Evolutionary conservation across 2,329 filamentous ascomycete genomes (phyloP), one percentile per base, ranked within the genome.

Genomic region (Leptographium procerum): DNA sequence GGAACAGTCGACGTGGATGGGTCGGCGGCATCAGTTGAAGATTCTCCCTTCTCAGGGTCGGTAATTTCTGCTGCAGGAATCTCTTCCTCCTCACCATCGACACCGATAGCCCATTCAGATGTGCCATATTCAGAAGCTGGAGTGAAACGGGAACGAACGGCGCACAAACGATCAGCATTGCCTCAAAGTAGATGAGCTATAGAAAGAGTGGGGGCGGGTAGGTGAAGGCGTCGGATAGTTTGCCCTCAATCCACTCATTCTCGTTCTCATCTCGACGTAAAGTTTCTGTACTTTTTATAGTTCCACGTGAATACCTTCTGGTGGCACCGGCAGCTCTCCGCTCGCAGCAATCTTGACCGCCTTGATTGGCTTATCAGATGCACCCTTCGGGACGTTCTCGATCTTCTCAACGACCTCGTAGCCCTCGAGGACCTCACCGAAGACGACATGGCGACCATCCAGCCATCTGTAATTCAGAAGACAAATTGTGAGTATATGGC

Each of bases 271-370:
- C 47, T 48, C 26, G 26, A 29, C 33, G 29, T 14, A 52, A 24
- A n/a, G 51, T 24, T 51, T 51, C 48, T 36, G 48, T 45, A 47
- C 28, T 22, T 47, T 52, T 82, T 87, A 94, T 75, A 94, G 87
- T 77, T 94, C 89, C 76, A 86, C 82, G 77, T 91, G 87, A 79
- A 90, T 92, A 94, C 89, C 89, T 94, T 94, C 89, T 79, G 84
- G 78, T 71, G 88, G 87, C 65, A 91, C 86, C 72, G 86, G 81
- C 67, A 94, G 77, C 80, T 92, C 88, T 73, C 89, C 89, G 75
- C 87, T 89, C 82, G 91, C 89, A 71, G 72, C 80, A 69, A 95
- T 90, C 79, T 85, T 91, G 74, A 94, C 78, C 24, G 78, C 70
- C 75, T 85, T 74, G 62, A 71, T 70, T 31, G 89, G 89, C 75